Percentiles rank a stretch among this genome's conserved stretches.
Conservation (phyloP, 768 basidiomycete species). For the Mycena crocata region DNA sequence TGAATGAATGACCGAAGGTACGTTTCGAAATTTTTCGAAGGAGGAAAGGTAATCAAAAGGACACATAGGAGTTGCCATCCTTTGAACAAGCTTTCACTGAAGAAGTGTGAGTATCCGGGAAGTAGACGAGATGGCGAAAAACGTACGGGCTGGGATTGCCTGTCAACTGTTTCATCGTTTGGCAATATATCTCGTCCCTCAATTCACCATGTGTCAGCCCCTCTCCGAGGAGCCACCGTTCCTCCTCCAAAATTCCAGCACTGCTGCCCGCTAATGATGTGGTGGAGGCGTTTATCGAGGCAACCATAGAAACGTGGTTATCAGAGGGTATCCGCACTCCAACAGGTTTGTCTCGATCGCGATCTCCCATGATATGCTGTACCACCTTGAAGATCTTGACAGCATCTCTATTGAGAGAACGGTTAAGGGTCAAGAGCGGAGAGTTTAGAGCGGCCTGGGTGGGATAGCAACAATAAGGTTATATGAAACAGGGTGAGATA, state of each 20-base stretch:
- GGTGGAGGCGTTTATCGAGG: constrained; percentile 59
- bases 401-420: constrained; percentile 77
- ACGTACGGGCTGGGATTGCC: constrained; percentile 84
- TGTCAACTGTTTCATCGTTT: constrained; percentile 91
- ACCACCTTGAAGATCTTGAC: constrained; percentile 89
- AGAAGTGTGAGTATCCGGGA: constrained; percentile 1
- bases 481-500: neutral
- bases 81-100: constrained; percentile 85
- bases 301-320: constrained; percentile 55
- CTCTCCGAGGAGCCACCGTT: constrained; percentile 86
- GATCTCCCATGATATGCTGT: constrained; percentile 94
- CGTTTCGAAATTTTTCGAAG: constrained; percentile 91
- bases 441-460: constrained; percentile 70
- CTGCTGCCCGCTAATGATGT: constrained; percentile 53
- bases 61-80: constrained; percentile 96
- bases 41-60: constrained; percentile 90
- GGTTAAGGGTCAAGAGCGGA: constrained; percentile 80
- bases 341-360: constrained; percentile 76
- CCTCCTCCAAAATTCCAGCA: constrained; percentile 77
- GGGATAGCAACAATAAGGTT: constrained; percentile 13
- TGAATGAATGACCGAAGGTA: constrained; percentile 86
- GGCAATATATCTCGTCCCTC: constrained; percentile 94
- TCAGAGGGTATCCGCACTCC: constrained; percentile 61
- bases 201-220: constrained; percentile 86
- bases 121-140: neutral